These are phyloP conservation scores for Acarospora socialis DNA, from an alignment of 2,329 filamentous ascomycete species.

Conservation along the genomic window DNA sequence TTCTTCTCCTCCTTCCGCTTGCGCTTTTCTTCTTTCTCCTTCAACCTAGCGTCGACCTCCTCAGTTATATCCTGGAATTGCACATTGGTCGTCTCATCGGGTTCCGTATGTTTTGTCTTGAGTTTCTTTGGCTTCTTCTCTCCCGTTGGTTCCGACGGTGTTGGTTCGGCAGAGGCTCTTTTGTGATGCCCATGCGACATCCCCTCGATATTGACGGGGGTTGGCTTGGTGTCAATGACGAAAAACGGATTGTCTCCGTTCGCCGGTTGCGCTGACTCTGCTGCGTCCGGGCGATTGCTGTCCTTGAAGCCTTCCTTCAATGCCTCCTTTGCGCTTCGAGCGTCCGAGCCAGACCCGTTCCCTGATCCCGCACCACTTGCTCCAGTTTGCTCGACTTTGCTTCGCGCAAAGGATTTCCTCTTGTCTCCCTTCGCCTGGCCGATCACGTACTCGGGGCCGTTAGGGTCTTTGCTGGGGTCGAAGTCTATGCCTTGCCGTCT, in stretches of 20 bases:
- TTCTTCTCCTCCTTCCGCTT: slow-evolving; percentile 24
- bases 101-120: slow-evolving; percentile 6
- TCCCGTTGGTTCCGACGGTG: slow-evolving; percentile 6
- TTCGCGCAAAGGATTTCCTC: slow-evolving; percentile 5
- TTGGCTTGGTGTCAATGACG: slow-evolving; percentile 13
- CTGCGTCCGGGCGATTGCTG: slow-evolving; percentile 3
- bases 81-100: slow-evolving; percentile 8
- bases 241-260: slow-evolving; percentile 11
- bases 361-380: background rate
- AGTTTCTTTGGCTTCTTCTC: slow-evolving; percentile 12
- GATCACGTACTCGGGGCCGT: slow-evolving; percentile 12
- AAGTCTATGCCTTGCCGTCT: slow-evolving; percentile 9
- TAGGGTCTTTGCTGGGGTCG: slow-evolving; percentile 5
- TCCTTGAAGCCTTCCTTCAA: slow-evolving; percentile 1
- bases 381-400: slow-evolving; percentile 1
- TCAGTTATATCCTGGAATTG: slow-evolving; percentile 32
- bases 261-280: slow-evolving; percentile 4
- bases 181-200: slow-evolving; percentile 8
- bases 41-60: slow-evolving; percentile 30
- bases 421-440: slow-evolving; percentile 12
- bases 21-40: slow-evolving; percentile 28
- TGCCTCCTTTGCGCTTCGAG: background rate
- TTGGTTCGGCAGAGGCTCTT: slow-evolving; percentile 13
- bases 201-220: slow-evolving; percentile 10
- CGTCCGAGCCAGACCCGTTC: background rate